Base-by-base conservation (phyloP, 2,329 filamentous ascomycete species). In the Colletotrichum sp. region DNA sequence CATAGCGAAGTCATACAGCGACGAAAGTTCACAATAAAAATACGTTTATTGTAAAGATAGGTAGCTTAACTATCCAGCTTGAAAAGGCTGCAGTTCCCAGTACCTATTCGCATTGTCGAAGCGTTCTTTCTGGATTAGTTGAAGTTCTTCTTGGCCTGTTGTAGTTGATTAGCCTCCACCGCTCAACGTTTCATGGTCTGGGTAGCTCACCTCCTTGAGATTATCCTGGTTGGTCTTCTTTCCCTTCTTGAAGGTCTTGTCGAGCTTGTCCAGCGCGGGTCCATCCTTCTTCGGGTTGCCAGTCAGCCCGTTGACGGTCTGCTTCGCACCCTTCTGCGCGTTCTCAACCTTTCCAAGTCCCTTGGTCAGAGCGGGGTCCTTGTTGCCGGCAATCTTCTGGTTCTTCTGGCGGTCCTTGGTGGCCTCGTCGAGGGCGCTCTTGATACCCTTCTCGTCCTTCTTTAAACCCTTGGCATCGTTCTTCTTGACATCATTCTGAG, bases 131-230 rank as follows among this genome's bases (percentile, higher is more conserved):
- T 28, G 26, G 26, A 28, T 28, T 28, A 74, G 34, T 71, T 26
- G 61, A 74, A 74, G 61, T 74, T 74, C 68, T 71, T 74, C 61
- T 71, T 71, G 14, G 68, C 72, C 72, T 28, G 5, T 28, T 28
- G 26, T 7, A 28, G 5, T 6, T 28, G 2, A 28, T 28, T 28
- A 28, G 26, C 26, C 26, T 28, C 5, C 26, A 28, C 5, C 26
- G 26, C 26, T 5, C 26, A 26, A 26, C 26, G 26, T 28, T 28
- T 2, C 26, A 28, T 28, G 26, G 26, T 28, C 5, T 7, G 5
- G 26, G 5, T 28, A 28, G 5, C 26, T 28, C 26, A 28, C 72
- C 72, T 74, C 72, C 36, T 74, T 34, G 2, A 74, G 36, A 7
- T 71, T 74, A 5, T 71, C 18, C 18, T 52, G 16, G 24, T 74